Base-by-base conservation (phyloP, 441 rosid species). In the Kokia cookei region DNA sequence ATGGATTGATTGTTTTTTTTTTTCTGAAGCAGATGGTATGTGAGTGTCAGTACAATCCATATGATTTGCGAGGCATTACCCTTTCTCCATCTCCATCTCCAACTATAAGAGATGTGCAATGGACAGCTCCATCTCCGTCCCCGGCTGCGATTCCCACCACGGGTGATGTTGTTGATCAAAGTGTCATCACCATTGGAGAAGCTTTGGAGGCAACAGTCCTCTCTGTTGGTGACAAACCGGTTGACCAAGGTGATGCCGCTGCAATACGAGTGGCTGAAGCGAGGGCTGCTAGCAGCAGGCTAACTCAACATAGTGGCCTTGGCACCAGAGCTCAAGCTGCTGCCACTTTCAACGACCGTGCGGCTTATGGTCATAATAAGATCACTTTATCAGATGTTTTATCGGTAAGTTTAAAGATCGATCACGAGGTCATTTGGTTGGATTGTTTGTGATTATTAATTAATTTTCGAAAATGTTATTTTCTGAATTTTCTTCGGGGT, bases 251-350 rank as follows among this genome's bases (percentile, higher is more conserved):
- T 48, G 91, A 87, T 50, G 87, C 90, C 0, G 89, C 86, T 0
- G 87, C 95, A 5, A 86, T 86, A 73, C 80, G 74, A 67, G 86
- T 84, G 5, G 90, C 90, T 4, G 86, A 89, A 75, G 73, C 65
- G 26, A 89, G 90, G 72, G 92, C 87, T 17, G 70, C 82, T 0
- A 86, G 87, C 2, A 64, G 71, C 26, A 69, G 47, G 40, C 74
- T 42, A 62, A 66, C 65, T 0, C 54, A 57, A 37, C 85, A 82
- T 0, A 88, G 86, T 7, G 87, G 91, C 1, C 19, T 91, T 29
- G 90, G 82, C 0, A 83, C 83, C 15, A 73, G 69, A 53, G 91
- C 93, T 3, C 84, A 84, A 67, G 75, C 86, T 3, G 91, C 90
- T 1, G 91, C 85, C 2, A 50, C 68, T 1, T 71, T 45, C 42